These are phyloP conservation scores for Amesomyces nigricolor DNA, from an alignment of 2,329 filamentous ascomycete genomes.

Conservation along the genomic window DNA sequence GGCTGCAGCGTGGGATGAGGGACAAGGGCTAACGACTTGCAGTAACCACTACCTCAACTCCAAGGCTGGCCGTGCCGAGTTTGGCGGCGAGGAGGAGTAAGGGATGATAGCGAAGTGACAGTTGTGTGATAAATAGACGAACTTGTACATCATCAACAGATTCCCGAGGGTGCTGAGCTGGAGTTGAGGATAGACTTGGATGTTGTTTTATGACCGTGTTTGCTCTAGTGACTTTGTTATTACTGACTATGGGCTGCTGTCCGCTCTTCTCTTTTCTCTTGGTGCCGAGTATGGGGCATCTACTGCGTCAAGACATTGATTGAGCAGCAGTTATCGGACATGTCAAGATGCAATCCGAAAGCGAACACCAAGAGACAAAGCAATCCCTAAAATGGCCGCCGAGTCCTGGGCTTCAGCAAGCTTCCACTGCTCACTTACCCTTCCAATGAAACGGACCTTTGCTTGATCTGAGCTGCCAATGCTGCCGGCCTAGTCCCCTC, in stretches of 20 bases:
- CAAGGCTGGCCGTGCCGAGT: constrained; percentile 62
- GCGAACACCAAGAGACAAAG: no score
- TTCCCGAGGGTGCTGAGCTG: constrained; percentile 4
- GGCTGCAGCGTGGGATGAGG: constrained; percentile 16
- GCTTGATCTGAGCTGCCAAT: no score
- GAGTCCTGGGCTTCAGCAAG: no score
- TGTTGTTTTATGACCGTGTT: constrained; percentile 1
- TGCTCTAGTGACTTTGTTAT: background rate
- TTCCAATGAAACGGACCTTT: no score
- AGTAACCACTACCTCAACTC: constrained; percentile 81
- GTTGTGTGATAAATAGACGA: constrained; percentile 24
- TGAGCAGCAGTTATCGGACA: no score
- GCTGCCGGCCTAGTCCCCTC: no score
- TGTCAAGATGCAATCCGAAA: no score
- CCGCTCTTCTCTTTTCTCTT: no score
- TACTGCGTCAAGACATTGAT: no score
- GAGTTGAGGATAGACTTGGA: constrained; percentile 18
- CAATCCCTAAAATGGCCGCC: no score
- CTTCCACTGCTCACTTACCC: no score
- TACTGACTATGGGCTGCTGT: background rate
- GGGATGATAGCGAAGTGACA: background rate
- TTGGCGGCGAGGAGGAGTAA: constrained; percentile 41
- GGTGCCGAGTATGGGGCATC: no score
- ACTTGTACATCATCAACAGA: constrained; percentile 24
- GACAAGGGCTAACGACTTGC: constrained; percentile 18